Percentiles rank a stretch among this genome's conserved stretches.
Conservation (phyloP, 83 land plant species). For the Diphasiastrum complanatum region DNA sequence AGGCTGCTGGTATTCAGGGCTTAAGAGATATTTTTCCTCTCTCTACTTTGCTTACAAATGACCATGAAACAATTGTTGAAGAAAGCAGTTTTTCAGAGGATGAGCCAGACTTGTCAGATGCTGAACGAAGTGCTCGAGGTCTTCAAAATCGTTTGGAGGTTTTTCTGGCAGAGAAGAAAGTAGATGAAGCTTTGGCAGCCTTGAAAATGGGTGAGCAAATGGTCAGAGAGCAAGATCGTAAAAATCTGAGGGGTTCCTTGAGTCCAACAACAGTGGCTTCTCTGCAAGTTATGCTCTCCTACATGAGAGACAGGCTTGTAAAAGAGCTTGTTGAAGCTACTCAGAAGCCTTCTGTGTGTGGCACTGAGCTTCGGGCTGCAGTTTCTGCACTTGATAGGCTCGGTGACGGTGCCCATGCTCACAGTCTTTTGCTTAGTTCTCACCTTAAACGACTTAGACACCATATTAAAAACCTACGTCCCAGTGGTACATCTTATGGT, state of each 20-base stretch:
- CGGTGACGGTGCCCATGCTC: constrained; percentile 94
- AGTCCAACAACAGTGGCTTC: constrained; percentile 26
- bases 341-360: constrained; percentile 84
- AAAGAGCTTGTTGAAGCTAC: constrained; percentile 92
- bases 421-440: constrained; percentile 74
- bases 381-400: constrained; percentile 77
- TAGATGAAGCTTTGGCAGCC: constrained; percentile 68
- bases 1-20: constrained; percentile 68
- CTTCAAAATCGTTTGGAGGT: constrained; percentile 82
- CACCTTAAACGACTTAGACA: constrained; percentile 73
- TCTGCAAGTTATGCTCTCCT: constrained; percentile 46
- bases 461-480: constrained; percentile 76
- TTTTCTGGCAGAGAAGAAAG: constrained; percentile 82
- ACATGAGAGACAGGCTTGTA: constrained; percentile 62
- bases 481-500: constrained; percentile 87
- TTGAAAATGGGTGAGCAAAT: constrained; percentile 74
- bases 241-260: constrained; percentile 24
- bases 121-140: constrained; percentile 59
- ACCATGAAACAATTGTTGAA: constrained; percentile 26
- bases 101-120: constrained; percentile 56
- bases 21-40: constrained; percentile 68
- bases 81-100: constrained; percentile 24
- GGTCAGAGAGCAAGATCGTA: constrained; percentile 43
- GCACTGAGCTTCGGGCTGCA: constrained; percentile 86
- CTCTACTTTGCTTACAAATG: constrained; percentile 37